phyloP scores from a whole-genome alignment of 225 moss, liverwort and hornwort genomes.

The Polytrichum formosum region DNA sequence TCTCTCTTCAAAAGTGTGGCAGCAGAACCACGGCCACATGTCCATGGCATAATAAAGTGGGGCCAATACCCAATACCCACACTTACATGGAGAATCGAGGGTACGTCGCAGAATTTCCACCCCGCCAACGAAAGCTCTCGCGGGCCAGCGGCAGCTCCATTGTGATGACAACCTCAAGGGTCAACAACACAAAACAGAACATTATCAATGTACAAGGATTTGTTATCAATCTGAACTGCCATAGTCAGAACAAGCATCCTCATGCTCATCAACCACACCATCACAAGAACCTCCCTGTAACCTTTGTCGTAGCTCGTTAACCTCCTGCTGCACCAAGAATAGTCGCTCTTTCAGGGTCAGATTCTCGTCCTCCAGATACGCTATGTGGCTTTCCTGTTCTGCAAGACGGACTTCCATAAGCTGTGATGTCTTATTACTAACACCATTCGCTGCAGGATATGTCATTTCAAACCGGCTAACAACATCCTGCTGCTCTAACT shows the following conservation, averaged over 20 bases:
- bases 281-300: constrained; percentile 47
- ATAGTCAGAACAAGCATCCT: constrained; percentile 74
- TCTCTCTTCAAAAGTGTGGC: too few relatives aligned
- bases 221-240: constrained; percentile 56
- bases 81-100: constrained; percentile 34
- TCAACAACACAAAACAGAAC: constrained; percentile 49
- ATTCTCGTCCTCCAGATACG: constrained; percentile 68
- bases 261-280: constrained; percentile 59
- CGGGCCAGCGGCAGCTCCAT: constrained; percentile 21
- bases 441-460: constrained; percentile 38
- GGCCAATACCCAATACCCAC: background rate
- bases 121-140: constrained; percentile 12
- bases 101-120: constrained; percentile 7
- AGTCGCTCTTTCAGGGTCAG: constrained; percentile 56
- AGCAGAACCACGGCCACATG: too few relatives aligned
- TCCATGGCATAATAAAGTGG: too few relatives aligned
- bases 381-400: constrained; percentile 67
- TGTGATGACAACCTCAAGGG: constrained; percentile 36
- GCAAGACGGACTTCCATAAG: constrained; percentile 57
- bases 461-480: constrained; percentile 71
- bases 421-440: constrained; percentile 38
- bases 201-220: constrained; percentile 34
- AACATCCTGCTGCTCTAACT: constrained; percentile 55
- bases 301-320: constrained; percentile 44
- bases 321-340: constrained; percentile 65